Conservation (phyloP, 2,329 filamentous ascomycete genomes). For the Fonsecaea pedrosoi region DNA sequence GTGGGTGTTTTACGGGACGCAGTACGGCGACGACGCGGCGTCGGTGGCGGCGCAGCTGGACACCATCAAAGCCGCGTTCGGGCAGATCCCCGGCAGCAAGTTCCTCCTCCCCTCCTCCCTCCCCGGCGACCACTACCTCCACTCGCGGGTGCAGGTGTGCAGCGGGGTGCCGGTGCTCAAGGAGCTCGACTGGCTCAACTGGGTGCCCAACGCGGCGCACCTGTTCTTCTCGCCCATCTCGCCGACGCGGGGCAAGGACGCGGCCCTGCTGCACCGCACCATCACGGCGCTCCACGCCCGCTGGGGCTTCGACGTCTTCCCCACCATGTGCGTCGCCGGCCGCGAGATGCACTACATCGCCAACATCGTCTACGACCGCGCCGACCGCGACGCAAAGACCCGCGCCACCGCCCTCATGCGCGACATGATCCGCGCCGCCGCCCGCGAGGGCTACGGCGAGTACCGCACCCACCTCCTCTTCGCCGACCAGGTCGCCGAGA, state of each 20-base stretch:
- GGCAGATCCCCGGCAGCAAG: conserved; percentile 42
- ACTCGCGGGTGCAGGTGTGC: conserved; percentile 42
- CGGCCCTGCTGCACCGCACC: conserved; percentile 41
- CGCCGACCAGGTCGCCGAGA: conserved; percentile 55
- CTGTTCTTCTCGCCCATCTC: conserved; percentile 47
- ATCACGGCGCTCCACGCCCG: conserved; percentile 39
- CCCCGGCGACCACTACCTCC: conserved; percentile 43
- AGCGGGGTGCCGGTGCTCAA: conserved; percentile 41
- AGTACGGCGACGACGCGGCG: conserved; percentile 42
- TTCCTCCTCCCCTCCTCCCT: conserved; percentile 45
- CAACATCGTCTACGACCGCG: conserved; percentile 45
- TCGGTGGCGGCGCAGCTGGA: conserved; percentile 41
- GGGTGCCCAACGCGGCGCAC: conserved; percentile 47
- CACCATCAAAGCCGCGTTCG: conserved; percentile 42
- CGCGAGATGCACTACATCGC: conserved; percentile 48
- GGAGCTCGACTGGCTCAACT: conserved; percentile 46
- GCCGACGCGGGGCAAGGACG: conserved; percentile 45
- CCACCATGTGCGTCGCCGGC: conserved; percentile 38
- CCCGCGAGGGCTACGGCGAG: conserved; percentile 53
- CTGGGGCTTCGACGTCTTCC: conserved; percentile 39
- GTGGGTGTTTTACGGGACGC: conserved; percentile 45
- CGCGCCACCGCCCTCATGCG: conserved; percentile 43
- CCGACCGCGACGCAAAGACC: conserved; percentile 39
- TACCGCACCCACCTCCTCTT: conserved; percentile 57
- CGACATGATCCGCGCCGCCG: conserved; percentile 49